Evolutionary conservation across 2,329 filamentous ascomycete species (phyloP), one percentile per base, ranked within the genome.

Genomic region (Graphiopsis chlorocephala): DNA sequence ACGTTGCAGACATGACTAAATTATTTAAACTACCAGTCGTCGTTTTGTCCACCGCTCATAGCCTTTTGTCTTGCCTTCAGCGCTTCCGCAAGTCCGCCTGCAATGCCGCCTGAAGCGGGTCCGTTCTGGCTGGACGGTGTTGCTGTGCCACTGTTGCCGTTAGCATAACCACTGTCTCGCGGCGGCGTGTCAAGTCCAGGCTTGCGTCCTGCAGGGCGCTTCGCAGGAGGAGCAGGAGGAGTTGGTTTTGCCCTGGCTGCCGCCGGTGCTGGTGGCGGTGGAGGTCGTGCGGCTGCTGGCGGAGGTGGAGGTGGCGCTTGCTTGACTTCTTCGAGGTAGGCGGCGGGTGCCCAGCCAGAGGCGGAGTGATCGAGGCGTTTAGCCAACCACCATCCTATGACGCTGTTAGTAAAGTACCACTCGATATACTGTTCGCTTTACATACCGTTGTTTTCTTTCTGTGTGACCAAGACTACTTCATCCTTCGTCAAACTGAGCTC

Each of bases 361-460:
- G 86, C 86, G 70, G 84, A 83, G 55, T 83, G 83, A 72, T 86
- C 80, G 57, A 81, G 79, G 67, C 89, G 91, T 81, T 92, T 94
- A 68, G 90, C 95, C 55, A 98, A 84, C 94, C 94, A 98, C 95
- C 95, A 99, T 61, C 95, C 94, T 97, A 70, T 45, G 48, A 25
- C 8, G 60, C 72, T 64, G 75, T 76, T 61, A 64, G 69, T 63
- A 20, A 29, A 53, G 17, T 42, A 35, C 7, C 7, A 15, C 55
- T 26, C 15, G 12, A 29, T n/a, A 1, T 8, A 25, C 2, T 33
- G 17, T 1, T 14, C n/a, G 61, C n/a, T 25, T 33, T 53, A 77
- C 89, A 78, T 86, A 97, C 94, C 95, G 76, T 98, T 98, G 77
- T 86, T 89, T 79, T 97, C 94, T 79, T 97, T 97, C 74, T 95